These are phyloP conservation scores for Mimosa bimucronata DNA, from an alignment of 306 rosid species.

Conservation along the genomic window DNA sequence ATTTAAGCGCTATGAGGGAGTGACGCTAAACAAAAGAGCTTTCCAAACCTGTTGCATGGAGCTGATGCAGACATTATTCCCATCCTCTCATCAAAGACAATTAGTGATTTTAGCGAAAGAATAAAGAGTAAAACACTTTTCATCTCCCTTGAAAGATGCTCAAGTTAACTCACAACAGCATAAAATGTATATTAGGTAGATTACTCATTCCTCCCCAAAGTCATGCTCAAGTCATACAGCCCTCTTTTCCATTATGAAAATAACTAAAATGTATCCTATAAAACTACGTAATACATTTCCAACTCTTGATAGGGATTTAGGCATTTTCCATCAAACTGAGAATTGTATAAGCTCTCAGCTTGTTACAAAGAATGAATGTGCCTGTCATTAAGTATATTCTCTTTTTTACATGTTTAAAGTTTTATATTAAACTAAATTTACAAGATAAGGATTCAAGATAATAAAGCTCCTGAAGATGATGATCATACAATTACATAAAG, in stretches of 20 bases:
- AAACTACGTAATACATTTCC: neutral
- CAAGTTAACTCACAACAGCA: neutral
- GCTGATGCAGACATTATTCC: conserved; percentile 66
- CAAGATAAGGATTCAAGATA: neutral
- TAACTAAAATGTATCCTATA: neutral
- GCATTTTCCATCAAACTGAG: neutral
- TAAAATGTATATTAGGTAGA: neutral
- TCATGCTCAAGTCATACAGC: neutral
- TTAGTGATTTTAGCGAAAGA: neutral
- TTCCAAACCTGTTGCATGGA: conserved; percentile 88
- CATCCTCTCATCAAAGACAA: conserved; percentile 53
- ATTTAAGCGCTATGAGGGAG: conserved; percentile 29
- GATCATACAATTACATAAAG: neutral
- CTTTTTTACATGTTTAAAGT: neutral
- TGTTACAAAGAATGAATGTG: neutral
- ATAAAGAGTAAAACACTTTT: neutral
- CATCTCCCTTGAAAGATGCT: neutral
- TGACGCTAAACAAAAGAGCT: conserved; percentile 24
- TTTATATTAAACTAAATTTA: neutral
- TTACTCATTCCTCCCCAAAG: neutral
- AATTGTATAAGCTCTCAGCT: conserved; percentile 6
- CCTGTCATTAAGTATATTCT: neutral
- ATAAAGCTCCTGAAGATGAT: neutral
- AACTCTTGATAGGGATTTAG: neutral
- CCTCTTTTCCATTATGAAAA: neutral